Base-by-base conservation (phyloP, 1,139 yeast genomes). In the Hyphopichia fennica region DNA sequence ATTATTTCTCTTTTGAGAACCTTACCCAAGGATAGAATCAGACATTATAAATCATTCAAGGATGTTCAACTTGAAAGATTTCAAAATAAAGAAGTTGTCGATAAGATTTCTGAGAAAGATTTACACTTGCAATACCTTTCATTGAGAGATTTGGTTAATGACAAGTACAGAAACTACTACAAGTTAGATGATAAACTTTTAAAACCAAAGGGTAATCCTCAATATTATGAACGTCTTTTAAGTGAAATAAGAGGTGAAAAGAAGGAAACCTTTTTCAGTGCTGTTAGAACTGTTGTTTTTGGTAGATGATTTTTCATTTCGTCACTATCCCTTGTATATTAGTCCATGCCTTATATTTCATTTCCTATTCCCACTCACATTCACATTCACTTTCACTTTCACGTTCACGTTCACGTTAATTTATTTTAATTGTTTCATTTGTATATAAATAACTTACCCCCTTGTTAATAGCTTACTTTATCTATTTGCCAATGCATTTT, bases 171-270 rank as follows among this genome's bases (percentile, higher is more conserved):
- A 56, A 76, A 78, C 47, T 79, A 81, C 56, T 86, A 85, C 58
- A 69, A 75, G 49, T 72, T 83, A 31, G 84, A 82, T 45, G 85
- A 82, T 41, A 84, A 85, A 60, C 64, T 90, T 48, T 65, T 80
- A 54, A 72, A 65, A 51, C 97, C 97, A 25, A 82, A 84, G 57
- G 96, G 96, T 2, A 87, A 89, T 60, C 91, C 96, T 2, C 66
- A 75, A 39, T 90, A 90, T 58, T 90, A 90, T 57, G 75, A 72
- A 34, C 75, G 95, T 55, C 72, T 90, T 42, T 56, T 85, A 65
- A 72, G 75, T 38, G 96, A 88, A 60, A 75, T 90, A 39, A 72
- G 75, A 45, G 93, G 95, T n/a, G 83, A 84, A 52, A 75, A 75
- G 56, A 83, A 79, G 61, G 96, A 88, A 62, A 76, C 79, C 16